Percentiles rank a stretch among this genome's conserved stretches.
Conservation (phyloP, 106 monocot species). For the Platanthera zijinensis region DNA sequence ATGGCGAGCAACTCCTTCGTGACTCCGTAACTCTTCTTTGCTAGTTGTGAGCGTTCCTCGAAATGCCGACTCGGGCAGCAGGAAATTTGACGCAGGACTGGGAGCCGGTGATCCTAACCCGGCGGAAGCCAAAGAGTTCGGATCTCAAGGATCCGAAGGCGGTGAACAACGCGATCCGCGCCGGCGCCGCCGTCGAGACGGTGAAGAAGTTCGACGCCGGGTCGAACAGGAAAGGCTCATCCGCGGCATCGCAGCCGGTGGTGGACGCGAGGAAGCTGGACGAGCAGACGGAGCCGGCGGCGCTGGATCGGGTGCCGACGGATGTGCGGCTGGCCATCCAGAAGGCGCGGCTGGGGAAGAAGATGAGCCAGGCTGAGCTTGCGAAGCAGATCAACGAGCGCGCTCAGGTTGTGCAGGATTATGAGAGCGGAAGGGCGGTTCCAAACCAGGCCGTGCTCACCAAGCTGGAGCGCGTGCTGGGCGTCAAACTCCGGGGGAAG, state of each 20-base stretch:
- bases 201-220: slow-evolving; percentile 60
- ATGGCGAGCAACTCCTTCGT: neutral
- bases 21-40: neutral
- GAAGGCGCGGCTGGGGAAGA: slow-evolving; percentile 68
- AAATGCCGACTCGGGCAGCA: slow-evolving; percentile 14
- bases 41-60: neutral
- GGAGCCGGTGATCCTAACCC: slow-evolving; percentile 46
- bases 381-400: slow-evolving; percentile 76
- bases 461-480: slow-evolving; percentile 68
- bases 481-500: slow-evolving; percentile 51
- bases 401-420: slow-evolving; percentile 85
- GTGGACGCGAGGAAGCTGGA: slow-evolving; percentile 69
- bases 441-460: slow-evolving; percentile 68
- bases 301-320: slow-evolving; percentile 42
- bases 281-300: slow-evolving; percentile 72
- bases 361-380: slow-evolving; percentile 86
- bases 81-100: slow-evolving; percentile 48
- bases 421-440: slow-evolving; percentile 82
- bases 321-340: slow-evolving; percentile 63
- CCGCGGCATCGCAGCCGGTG: slow-evolving; percentile 17
- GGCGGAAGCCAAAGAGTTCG: slow-evolving; percentile 26
- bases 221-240: slow-evolving; percentile 48
- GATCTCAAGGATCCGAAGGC: slow-evolving; percentile 38
- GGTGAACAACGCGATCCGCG: slow-evolving; percentile 51
- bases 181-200: slow-evolving; percentile 60